phyloP scores from a whole-genome alignment of 169 alveolate genomes.

The Plasmodium knowlesi region DNA sequence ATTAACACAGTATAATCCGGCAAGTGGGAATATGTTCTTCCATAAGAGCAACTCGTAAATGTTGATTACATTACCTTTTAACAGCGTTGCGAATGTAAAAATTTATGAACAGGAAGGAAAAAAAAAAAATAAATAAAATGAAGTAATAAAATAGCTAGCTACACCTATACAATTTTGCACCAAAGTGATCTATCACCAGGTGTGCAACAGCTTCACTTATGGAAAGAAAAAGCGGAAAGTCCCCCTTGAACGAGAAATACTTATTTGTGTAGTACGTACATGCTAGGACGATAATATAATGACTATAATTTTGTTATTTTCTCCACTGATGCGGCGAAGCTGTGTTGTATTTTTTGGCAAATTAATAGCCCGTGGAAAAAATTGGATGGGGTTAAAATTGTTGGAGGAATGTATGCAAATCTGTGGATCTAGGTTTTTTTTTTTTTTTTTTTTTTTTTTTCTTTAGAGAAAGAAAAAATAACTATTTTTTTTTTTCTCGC shows the following conservation, averaged over 20 bases:
- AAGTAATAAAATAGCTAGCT: neutral
- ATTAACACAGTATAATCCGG: neutral
- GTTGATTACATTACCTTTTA: neutral
- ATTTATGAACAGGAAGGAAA: neutral
- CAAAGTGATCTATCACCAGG: neutral
- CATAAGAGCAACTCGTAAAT: neutral
- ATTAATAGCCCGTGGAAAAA: neutral
- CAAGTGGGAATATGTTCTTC: neutral
- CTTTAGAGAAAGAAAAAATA: neutral
- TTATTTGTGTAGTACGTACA: neutral
- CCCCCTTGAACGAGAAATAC: neutral
- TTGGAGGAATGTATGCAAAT: neutral
- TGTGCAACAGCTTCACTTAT: neutral
- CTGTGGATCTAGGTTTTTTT: neutral
- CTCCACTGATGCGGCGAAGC: neutral
- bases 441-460: neutral
- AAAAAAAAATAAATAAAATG: neutral
- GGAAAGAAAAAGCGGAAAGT: neutral
- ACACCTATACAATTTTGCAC: neutral
- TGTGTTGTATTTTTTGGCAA: neutral
- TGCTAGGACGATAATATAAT: neutral
- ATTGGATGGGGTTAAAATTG: neutral
- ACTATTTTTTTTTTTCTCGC: neutral
- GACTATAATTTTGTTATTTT: neutral
- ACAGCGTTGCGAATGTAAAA: neutral